Base-by-base conservation (phyloP, 306 rosid genomes). In the Malus asiatica region DNA sequence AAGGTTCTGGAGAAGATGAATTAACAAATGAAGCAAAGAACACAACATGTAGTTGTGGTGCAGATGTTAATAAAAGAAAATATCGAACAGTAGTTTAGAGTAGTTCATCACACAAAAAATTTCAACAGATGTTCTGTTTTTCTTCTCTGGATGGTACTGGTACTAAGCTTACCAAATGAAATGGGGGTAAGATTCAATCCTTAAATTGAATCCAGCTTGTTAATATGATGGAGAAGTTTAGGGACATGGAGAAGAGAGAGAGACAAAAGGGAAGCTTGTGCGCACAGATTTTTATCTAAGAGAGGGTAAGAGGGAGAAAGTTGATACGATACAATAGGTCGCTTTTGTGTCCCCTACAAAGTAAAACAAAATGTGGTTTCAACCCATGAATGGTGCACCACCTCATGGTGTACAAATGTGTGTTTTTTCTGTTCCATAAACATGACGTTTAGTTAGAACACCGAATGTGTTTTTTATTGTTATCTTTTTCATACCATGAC, bases 61-160 rank as follows among this genome's bases (percentile, higher is more conserved):
- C 63, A 72, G 15, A 51, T 79, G 58, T 80, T 38, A 22, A 58
- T 57, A 11, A 69, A 74, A 68, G 71, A 40, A 68, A 79, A 74
- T 84, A 70, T 51, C 14, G 35, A 77, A 80, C 59, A 64, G 83
- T 20, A 32, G 67, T 51, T 33, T 40, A 23, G 25, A 23, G 25
- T 23, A 23, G 25, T 23, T 23, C 25, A 23, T 23, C 25, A 23
- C 25, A 23, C 25, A 23, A 23, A 25, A 25, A 25, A 25, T 25
- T 25, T 25, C 25, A 1, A 25, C 25, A 25, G 25, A 25, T 25
- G 25, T 25, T 25, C 25, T 58, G 76, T 57, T 76, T 78, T 15
- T 29, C 82, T 57, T 80, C 85, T 15, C 76, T 27, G 3, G 86
- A 30, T 72, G 83, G 66, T 57, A 79, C 82, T 74, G 63, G 85